Evolutionary conservation across 176 grass and related monocot species (phyloP), one percentile per base, ranked within the genome.

Genomic region (Thalia dealbata): DNA sequence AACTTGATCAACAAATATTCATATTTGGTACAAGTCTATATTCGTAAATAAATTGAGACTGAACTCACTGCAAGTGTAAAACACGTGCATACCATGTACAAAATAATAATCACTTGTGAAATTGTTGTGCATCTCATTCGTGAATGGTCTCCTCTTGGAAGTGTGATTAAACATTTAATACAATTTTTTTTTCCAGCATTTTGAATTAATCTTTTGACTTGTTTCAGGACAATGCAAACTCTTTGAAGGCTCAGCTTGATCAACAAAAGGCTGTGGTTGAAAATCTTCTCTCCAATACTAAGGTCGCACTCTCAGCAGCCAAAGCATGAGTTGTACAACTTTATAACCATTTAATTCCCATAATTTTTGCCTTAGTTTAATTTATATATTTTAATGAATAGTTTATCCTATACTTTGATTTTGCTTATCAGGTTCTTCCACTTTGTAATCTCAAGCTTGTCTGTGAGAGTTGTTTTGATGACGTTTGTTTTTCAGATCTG

Each of bases 221-320:
- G 71, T 78, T 82, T 82, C 82, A 99, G 95, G 95, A 99, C 43
- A 91, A 91, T 78, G 95, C 95, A n/a, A 93, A 79, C 74, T 88
- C 95, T 11, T 88, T 99, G 42, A 95, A 65, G 75, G 38, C 90
- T 6, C 95, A 99, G 38, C 87, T 99, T 83, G 95, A 99, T 82
- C 95, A 99, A 52, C 95, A 99, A 72, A 99, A 88, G 60, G 15
- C 75, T 72, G 87, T 99, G 8, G 90, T 99, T 73, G 95, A 99
- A 13, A 99, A 91, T 83, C 82, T 99, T 66, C 67, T 99, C 35
- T 91, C 95, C 71, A 99, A 95, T 88, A 99, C 88, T 21, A 72
- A 74, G 88, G 95, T 95, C 62, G 79, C 45, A 13, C 7, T 72
- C 19, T 21, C 50, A 21, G 1, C 54, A 68, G 38, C 32, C 21